Evolutionary conservation across 768 basidiomycete genomes (phyloP).

Genomic region (Agaricus sinodeliciosus): DNA sequence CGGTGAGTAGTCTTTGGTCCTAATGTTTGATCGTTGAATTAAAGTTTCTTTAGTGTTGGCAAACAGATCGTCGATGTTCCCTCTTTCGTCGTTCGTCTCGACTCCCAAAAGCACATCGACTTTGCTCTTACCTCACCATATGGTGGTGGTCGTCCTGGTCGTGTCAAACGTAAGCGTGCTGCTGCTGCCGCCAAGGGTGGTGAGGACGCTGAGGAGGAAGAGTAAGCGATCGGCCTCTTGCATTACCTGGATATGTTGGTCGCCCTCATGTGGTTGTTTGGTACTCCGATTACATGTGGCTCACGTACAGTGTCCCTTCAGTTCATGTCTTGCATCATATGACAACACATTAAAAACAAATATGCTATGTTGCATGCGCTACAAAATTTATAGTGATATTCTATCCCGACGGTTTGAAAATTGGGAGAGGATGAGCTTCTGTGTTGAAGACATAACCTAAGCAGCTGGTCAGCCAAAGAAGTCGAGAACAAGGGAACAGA

Average conservation of each 20-base stretch:
- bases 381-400: neutral
- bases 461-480: neutral
- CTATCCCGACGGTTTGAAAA: constrained; percentile 33
- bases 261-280: neutral
- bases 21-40: neutral
- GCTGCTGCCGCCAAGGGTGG: constrained; percentile 88
- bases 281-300: neutral
- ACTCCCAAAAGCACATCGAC: constrained; percentile 99
- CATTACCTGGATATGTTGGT: constrained; percentile 13
- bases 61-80: constrained; percentile 99
- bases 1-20: constrained; percentile 49
- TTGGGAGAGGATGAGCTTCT: constrained; percentile 60
- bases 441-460: constrained; percentile 89
- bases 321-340: constrained; percentile 7
- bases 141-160: constrained; percentile 90
- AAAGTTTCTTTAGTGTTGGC: constrained; percentile 60
- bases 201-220: constrained; percentile 85
- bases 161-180: constrained; percentile 98
- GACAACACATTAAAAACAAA: constrained; percentile 2
- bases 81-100: constrained; percentile 97
- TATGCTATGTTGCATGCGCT: constrained; percentile 4
- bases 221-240: constrained; percentile 30
- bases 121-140: constrained; percentile 96
- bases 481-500: neutral
- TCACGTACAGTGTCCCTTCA: neutral